Evolutionary conservation across 371 early-diverging fungal genomes (phyloP), one percentile per base, ranked within the genome.

Genomic region (Circinella minor): DNA sequence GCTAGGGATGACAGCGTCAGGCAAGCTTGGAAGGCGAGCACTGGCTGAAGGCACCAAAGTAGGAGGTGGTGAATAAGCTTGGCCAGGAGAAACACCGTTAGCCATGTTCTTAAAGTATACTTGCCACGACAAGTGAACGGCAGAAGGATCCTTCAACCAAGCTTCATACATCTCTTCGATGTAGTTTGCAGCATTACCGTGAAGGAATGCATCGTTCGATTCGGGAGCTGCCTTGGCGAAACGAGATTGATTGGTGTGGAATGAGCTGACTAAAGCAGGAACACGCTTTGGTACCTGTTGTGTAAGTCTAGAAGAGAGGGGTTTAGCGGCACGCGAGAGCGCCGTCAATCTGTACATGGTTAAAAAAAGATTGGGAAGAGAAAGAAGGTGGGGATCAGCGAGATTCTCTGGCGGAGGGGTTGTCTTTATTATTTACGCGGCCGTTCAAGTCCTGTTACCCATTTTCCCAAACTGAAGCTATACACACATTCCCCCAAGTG

Each of bases 51-150:
- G 88, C 36, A 91, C 89, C 57, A 95, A 83, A 36, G 90, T 92
- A 14, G 96, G 97, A 37, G 96, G 93, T 57, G 94, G 81, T 65
- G 88, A 84, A 84, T 92, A 95, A 34, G 95, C 93, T 64, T 89
- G 81, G 10, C 89, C 85, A 18, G 94, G 89, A 73, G 84, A 74
- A 61, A 87, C 87, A 27, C 70, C 70, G 57, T 54, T 70, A 10
- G 60, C 38, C 70, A 70, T 70, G 84, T 98, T 96, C 75, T 89
- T 89, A 77, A 99, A 99, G 86, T 98, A 98, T n/a, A 95, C 88
- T 79, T 95, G 95, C 99, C 99, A 99, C 65, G 96, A 96, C 63
- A 94, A 85, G 80, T 98, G 98, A 14, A 99, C 99, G 7, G 95
- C 93, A 51, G 76, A 80, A n/a, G 99, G 98, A 72, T 99, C 97